phyloP scores from a whole-genome alignment of 139 green algal species.

The Chlamydomonas sp. region DNA sequence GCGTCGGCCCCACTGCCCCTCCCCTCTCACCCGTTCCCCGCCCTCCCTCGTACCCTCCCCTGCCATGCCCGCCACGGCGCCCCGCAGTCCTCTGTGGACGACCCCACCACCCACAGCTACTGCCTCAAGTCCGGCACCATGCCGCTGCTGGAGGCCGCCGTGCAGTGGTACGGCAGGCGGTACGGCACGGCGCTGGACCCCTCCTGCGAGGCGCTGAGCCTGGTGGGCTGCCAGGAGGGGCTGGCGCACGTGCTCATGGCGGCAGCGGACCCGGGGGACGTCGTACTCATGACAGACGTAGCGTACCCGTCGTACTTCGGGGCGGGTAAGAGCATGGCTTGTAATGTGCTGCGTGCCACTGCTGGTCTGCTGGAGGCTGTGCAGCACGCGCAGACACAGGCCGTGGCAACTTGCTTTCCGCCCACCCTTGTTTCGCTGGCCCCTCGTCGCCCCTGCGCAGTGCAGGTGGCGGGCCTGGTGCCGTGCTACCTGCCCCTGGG shows the following conservation, averaged over 20 bases:
- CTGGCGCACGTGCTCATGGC: conserved; percentile 60
- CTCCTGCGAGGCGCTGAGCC: conserved; percentile 44
- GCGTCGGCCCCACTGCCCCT: no score
- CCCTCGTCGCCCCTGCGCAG: not conserved
- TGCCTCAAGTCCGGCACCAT: conserved; percentile 60
- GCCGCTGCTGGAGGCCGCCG: conserved; percentile 44
- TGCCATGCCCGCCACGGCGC: not conserved
- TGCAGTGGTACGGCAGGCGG: conserved; percentile 25
- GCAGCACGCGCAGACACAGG: not conserved
- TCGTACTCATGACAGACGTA: conserved; percentile 50
- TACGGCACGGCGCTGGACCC: conserved; percentile 50
- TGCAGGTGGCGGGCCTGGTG: conserved; percentile 52
- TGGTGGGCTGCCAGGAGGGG: conserved; percentile 56
- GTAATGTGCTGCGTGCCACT: not conserved
- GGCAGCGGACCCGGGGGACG: conserved; percentile 51
- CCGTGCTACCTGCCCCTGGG: conserved; percentile 46
- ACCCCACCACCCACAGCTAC: conserved; percentile 57
- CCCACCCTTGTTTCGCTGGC: not conserved
- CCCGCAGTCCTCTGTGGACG: conserved; percentile 30
- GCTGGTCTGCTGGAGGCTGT: no score
- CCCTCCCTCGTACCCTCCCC: no score
- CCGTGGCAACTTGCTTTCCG: not conserved
- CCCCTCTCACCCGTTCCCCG: not conserved
- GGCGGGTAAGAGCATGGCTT: conserved; percentile 26
- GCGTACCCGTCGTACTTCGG: conserved; percentile 63